phyloP scores from a whole-genome alignment of 768 basidiomycete species.

The Phaeotremella fagi region DNA sequence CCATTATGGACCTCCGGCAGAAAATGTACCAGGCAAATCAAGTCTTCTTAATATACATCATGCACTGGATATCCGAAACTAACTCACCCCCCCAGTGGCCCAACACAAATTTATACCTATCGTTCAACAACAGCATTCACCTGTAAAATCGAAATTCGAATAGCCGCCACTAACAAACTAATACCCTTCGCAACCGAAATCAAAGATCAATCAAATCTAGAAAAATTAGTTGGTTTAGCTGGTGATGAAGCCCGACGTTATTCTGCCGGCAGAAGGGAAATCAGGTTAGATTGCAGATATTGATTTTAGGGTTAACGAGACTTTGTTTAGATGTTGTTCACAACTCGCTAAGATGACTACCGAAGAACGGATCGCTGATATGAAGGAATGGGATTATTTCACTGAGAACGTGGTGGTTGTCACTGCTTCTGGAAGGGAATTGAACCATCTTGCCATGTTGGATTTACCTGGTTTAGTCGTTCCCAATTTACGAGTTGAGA shows the following conservation, averaged over 20 bases:
- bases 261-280: background rate
- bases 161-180: background rate
- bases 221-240: conserved; percentile 8
- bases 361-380: background rate
- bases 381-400: background rate
- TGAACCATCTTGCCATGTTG: conserved; percentile 15
- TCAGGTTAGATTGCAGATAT: conserved; percentile 4
- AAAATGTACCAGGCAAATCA: conserved; percentile 12
- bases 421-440: conserved; percentile 5
- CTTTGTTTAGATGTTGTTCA: conserved; percentile 4
- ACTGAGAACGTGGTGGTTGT: conserved; percentile 18
- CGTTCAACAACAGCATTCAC: background rate
- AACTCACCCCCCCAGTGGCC: conserved; percentile 9
- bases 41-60: background rate
- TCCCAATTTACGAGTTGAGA: background rate
- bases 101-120: conserved; percentile 17
- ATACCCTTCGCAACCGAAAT: conserved; percentile 7
- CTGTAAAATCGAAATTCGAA: conserved; percentile 10
- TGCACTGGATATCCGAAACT: background rate
- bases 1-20: conserved; percentile 1
- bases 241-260: conserved; percentile 19
- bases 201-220: background rate
- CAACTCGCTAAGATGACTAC: background rate
- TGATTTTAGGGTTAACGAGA: background rate
- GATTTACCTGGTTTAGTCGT: conserved; percentile 24